Evolutionary conservation across 2,329 filamentous ascomycete species (phyloP).

Genomic region (Mycosphaerelloides madeirae): DNA sequence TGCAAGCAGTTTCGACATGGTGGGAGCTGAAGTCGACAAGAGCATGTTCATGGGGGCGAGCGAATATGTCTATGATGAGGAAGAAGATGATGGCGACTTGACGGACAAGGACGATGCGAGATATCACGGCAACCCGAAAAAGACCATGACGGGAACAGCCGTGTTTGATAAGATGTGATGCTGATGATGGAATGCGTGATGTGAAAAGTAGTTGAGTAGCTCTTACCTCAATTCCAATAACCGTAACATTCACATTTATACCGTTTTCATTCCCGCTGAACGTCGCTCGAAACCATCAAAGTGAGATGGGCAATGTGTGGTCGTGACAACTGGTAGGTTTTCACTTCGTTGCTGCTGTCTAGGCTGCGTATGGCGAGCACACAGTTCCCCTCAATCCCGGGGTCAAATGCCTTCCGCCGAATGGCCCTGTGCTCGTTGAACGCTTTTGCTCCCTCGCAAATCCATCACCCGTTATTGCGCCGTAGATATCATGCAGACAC

Average conservation of each 20-base stretch:
- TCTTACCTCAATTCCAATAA: background rate
- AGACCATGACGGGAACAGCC: slow-evolving; percentile 27
- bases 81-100: slow-evolving; percentile 9
- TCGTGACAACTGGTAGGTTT: slow-evolving; percentile 1
- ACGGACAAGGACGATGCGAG: slow-evolving; percentile 20
- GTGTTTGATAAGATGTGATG: slow-evolving; percentile 38
- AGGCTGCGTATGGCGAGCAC: slow-evolving; percentile 1
- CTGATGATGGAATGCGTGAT: slow-evolving; percentile 7
- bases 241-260: too few relatives aligned
- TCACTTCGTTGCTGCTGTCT: slow-evolving; percentile 7
- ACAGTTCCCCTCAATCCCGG: background rate
- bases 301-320: too few relatives aligned
- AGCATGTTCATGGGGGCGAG: slow-evolving; percentile 22
- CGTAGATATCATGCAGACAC: slow-evolving; percentile 11
- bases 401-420: too few relatives aligned
- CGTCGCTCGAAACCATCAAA: too few relatives aligned
- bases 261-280: too few relatives aligned
- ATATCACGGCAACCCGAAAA: slow-evolving; percentile 24
- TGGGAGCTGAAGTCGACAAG: slow-evolving; percentile 42
- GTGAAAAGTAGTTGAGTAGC: background rate
- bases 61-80: slow-evolving; percentile 22
- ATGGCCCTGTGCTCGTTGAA: background rate
- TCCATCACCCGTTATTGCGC: slow-evolving; percentile 5
- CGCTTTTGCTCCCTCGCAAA: background rate
- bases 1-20: slow-evolving; percentile 42